phyloP scores from a whole-genome alignment of 2,329 filamentous ascomycete species.

The Aspergillus flavus region DNA sequence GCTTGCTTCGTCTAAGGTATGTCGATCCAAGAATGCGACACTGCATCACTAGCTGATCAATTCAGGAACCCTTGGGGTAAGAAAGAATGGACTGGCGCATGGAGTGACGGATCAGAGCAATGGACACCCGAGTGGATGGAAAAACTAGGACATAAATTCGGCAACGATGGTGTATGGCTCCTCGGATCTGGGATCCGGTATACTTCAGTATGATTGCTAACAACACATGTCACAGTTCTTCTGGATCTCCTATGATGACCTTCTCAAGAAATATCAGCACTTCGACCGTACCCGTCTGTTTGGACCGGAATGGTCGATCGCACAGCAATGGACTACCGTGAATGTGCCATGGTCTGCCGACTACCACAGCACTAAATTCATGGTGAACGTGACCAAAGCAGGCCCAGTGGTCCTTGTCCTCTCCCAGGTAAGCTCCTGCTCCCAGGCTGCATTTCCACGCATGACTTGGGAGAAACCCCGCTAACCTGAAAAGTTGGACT shows the following conservation, averaged over 20 bases:
- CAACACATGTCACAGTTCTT: constrained; percentile 45
- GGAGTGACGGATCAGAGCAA: constrained; percentile 80
- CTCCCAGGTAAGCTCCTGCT: constrained; percentile 46
- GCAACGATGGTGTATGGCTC: constrained; percentile 65
- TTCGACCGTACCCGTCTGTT: constrained; percentile 65
- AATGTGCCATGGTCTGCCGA: constrained; percentile 63
- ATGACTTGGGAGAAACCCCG: background rate
- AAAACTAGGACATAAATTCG: constrained; percentile 72
- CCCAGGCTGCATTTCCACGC: background rate
- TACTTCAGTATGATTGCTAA: constrained; percentile 9
- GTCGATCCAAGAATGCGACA: constrained; percentile 7
- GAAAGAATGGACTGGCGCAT: constrained; percentile 78
- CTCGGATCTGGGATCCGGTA: no score
- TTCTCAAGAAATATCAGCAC: constrained; percentile 60
- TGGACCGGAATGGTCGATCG: constrained; percentile 61
- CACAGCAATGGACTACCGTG: constrained; percentile 63
- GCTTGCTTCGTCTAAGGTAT: constrained; percentile 65
- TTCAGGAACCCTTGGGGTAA: constrained; percentile 77
- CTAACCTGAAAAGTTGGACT: constrained; percentile 50
- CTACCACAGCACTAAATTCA: constrained; percentile 63
- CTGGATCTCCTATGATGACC: constrained; percentile 63
- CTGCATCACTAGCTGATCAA: constrained; percentile 17
- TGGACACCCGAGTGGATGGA: constrained; percentile 81
- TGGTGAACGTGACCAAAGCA: constrained; percentile 54
- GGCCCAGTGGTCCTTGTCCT: constrained; percentile 62